These are phyloP conservation scores for Trichoderma parareesei DNA, from an alignment of 495 filamentous ascomycete genomes.

Conservation along the genomic window DNA sequence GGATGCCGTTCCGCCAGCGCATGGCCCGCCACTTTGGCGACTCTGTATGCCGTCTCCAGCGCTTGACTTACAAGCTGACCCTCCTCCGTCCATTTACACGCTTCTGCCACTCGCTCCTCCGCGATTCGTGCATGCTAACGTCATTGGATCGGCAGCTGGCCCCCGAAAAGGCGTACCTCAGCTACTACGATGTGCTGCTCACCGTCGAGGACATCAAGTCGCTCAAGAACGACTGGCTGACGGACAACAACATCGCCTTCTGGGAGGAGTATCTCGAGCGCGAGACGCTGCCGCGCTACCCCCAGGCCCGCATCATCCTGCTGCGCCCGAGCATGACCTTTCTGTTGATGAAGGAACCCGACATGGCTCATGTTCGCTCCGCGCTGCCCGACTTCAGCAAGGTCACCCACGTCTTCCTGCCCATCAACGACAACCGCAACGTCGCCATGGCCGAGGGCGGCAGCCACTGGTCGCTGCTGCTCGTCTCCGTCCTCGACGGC, in stretches of 20 bases:
- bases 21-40: conserved; percentile 29
- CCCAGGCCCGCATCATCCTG: conserved; percentile 77
- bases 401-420: conserved; percentile 92
- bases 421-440: conserved; percentile 83
- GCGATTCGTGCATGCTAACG: background rate
- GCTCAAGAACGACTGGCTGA: conserved; percentile 90
- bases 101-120: background rate
- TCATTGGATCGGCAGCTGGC: conserved; percentile 20
- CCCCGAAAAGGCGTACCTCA: conserved; percentile 31
- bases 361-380: conserved; percentile 62
- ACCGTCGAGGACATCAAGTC: conserved; percentile 72
- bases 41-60: conserved; percentile 19
- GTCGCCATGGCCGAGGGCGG: conserved; percentile 75
- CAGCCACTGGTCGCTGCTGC: conserved; percentile 87
- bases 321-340: conserved; percentile 91
- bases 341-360: conserved; percentile 75
- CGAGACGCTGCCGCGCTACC: conserved; percentile 68
- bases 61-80: background rate
- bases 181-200: conserved; percentile 39
- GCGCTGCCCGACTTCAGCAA: conserved; percentile 72
- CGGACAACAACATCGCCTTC: conserved; percentile 95
- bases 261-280: conserved; percentile 98
- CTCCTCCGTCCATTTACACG: background rate
- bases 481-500: conserved; percentile 81
- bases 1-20: conserved; percentile 27